phyloP scores from a whole-genome alignment of 2,329 filamentous ascomycete genomes.

The Fusarium fujikuroi region DNA sequence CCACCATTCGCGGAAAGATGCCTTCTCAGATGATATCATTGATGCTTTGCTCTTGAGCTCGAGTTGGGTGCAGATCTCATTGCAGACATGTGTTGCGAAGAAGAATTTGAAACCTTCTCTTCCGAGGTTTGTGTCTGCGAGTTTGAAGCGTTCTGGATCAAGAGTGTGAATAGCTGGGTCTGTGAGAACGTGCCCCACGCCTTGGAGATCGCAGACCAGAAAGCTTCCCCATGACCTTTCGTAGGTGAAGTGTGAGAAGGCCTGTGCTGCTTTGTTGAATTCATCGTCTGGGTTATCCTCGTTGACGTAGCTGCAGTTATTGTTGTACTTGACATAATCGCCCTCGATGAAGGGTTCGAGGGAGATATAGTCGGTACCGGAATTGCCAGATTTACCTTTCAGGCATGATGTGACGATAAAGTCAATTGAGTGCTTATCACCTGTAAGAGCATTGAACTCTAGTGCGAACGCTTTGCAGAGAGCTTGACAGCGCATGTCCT shows the following conservation, averaged over 20 bases:
- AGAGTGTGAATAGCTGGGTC: slow-evolving; percentile 53
- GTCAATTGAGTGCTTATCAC: slow-evolving; percentile 43
- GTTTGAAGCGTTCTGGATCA: slow-evolving; percentile 48
- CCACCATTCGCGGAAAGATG: slow-evolving; percentile 48
- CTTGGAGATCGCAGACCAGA: slow-evolving; percentile 52
- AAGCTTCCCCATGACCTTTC: slow-evolving; percentile 53
- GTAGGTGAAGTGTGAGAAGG: slow-evolving; percentile 56
- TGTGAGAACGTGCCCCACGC: slow-evolving; percentile 50
- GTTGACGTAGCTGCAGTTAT: slow-evolving; percentile 48
- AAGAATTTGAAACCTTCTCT: slow-evolving; percentile 53
- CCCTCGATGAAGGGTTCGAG: slow-evolving; percentile 52
- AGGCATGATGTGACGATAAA: slow-evolving; percentile 48
- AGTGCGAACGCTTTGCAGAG: slow-evolving; percentile 55
- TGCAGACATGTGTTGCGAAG: slow-evolving; percentile 51
- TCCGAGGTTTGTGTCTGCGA: slow-evolving; percentile 48
- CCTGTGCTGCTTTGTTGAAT: slow-evolving; percentile 50
- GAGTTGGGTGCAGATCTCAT: slow-evolving; percentile 46
- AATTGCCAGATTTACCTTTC: slow-evolving; percentile 22
- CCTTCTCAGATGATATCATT: slow-evolving; percentile 35
- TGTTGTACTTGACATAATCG: slow-evolving; percentile 54
- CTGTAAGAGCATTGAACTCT: slow-evolving; percentile 51
- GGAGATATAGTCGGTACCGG: slow-evolving; percentile 39
- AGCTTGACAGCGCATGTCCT: slow-evolving; percentile 54
- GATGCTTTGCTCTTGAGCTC: slow-evolving; percentile 41
- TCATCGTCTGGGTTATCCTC: slow-evolving; percentile 34